A percentile compares a stretch with the other conserved stretches of the same genome.
phyloP scores from a whole-genome alignment of 2,329 filamentous ascomycete genomes.

The Apiospora koreana region DNA sequence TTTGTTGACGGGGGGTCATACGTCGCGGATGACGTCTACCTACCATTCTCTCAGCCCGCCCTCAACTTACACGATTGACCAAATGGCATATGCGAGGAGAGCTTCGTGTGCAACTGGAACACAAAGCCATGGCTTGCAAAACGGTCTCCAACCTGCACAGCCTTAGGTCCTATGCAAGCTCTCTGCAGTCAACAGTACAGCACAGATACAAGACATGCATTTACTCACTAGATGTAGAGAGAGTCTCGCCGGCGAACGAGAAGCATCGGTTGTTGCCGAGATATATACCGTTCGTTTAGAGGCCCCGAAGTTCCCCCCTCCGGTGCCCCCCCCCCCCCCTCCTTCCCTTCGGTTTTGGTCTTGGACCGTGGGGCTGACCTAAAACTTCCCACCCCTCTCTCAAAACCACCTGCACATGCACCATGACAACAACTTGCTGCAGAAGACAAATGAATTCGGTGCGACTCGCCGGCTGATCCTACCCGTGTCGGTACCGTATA shows the following conservation, averaged over 20 bases:
- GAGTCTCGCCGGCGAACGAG: not conserved
- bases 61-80: not conserved
- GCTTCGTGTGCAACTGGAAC: not conserved
- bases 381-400: not conserved
- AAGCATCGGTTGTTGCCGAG: not conserved
- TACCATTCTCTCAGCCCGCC: not conserved
- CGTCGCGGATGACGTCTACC: constrained; percentile 1
- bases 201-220: too few species aligned
- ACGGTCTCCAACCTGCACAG: not conserved
- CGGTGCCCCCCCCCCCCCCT: not conserved
- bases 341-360: not conserved
- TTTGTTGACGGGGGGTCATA: not conserved
- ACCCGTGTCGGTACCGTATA: not conserved
- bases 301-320: not conserved
- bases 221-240: too few species aligned
- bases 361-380: not conserved
- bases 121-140: not conserved
- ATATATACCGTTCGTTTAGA: not conserved
- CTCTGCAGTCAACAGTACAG: too few species aligned
- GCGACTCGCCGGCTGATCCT: not conserved
- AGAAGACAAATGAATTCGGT: not conserved
- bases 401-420: not conserved
- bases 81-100: not conserved
- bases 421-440: constrained; percentile 5
- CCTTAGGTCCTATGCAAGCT: not conserved